Base-by-base conservation (phyloP, 257 asterid genomes). In the Solanum neorickii region DNA sequence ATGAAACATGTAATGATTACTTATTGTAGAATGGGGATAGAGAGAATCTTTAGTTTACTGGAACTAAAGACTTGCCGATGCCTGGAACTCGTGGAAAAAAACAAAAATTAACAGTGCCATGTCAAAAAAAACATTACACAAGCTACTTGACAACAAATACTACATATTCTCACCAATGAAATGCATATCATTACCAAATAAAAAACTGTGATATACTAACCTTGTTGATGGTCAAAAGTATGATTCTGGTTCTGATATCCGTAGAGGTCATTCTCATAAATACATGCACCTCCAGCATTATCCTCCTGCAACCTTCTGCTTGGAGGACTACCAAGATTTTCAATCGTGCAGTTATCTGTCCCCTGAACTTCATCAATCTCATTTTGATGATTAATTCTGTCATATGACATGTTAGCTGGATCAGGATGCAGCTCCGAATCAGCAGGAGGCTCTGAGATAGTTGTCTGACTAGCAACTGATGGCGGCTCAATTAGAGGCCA, bases 401-500 rank as follows among this genome's bases (percentile, higher is more conserved):
- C 93, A 86, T 84, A 87, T 23, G 91, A 89, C 78, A 85, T 86
- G 87, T 39, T 88, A 44, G 94, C 80, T 44, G 90, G 87, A 83
- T 91, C 98, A 47, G 88, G 90, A 90, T 91, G 95, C 86, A 89
- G 87, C 89, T 92, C 92, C 2, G 91, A 74, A 66, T 93, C 96
- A 74, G 84, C 92, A 82, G 87, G 33, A 82, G 89, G 89, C 91
- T 93, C 97, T 15, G 91, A 88, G 62, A 78, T 72, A 82, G 94
- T 86, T 23, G 89, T 88, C 56, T 85, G 74, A 31, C 80, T 68
- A 85, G 91, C 66, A 85, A 90, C 87, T 88, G 89, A 88, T 88
- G 94, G 94, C 80, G 90, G 93, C 91, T 93, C 97, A 39, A 91
- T 91, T 85, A 93, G 88, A 78, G 96, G 96, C 98, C 99, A 96